Evolutionary conservation across 129 eudicot genomes (phyloP).

Genomic region (Daucus carota): DNA sequence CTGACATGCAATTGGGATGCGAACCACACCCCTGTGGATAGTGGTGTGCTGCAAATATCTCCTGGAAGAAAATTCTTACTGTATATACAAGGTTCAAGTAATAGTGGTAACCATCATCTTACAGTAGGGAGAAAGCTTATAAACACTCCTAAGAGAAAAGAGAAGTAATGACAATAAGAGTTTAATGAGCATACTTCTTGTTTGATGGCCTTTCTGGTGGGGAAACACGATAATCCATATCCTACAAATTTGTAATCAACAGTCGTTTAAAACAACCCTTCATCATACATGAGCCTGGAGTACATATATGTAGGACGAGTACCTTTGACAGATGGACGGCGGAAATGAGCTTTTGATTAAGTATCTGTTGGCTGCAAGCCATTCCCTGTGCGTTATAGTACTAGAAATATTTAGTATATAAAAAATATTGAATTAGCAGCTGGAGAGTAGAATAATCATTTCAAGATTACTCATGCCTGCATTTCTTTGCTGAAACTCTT

Average conservation of each 20-base stretch:
- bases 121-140: not conserved
- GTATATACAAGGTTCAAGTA: not conserved
- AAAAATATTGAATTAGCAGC: not conserved
- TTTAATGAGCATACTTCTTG: slow-evolving; percentile 35
- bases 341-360: slow-evolving; percentile 34
- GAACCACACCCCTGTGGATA: not conserved
- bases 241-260: slow-evolving; percentile 29
- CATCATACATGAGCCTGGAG: slow-evolving; percentile 5
- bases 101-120: not conserved
- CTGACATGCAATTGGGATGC: not conserved
- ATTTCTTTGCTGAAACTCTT: slow-evolving; percentile 50
- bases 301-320: slow-evolving; percentile 11
- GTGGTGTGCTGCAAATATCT: not conserved
- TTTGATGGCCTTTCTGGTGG: slow-evolving; percentile 22
- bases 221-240: slow-evolving; percentile 26
- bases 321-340: slow-evolving; percentile 42
- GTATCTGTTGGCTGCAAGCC: slow-evolving; percentile 46
- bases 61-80: not conserved
- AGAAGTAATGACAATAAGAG: not conserved
- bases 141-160: not conserved
- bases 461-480: slow-evolving; percentile 45
- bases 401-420: slow-evolving; percentile 4
- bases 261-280: slow-evolving; percentile 14
- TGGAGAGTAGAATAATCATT: slow-evolving; percentile 1
- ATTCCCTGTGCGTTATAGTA: slow-evolving; percentile 45